Evolutionary conservation across 208 protist genomes (phyloP), one percentile per base, ranked within the genome.

Genomic region (Histomonas meleagridis): DNA sequence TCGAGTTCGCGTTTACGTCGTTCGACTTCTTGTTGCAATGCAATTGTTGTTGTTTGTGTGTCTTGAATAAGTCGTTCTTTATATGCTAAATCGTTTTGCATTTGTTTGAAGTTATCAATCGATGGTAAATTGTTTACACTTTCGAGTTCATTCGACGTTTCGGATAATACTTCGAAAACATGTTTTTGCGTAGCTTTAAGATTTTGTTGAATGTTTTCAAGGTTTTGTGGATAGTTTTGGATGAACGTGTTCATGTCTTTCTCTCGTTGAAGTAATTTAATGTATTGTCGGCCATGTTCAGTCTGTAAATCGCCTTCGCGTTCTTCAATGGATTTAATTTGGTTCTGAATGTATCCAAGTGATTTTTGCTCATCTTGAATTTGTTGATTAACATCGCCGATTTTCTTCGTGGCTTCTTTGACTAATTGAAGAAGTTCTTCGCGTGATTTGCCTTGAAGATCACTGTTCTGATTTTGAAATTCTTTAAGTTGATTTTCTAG

Each of bases 231-330:
- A 21, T 43, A 86, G 38, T 86, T 86, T 55, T 86, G 43, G 38
- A 86, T 86, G 18, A 86, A 86, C 10, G 43, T 43, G 26, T 86
- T 86, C 76, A 86, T 86, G 4, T 86, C 76, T 55, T 86, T 86
- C 38, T 86, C 76, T 5, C 46, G 40, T n/a, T 51, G 10, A 38
- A 86, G 46, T n/a, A 86, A 55, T 57, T 12, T 86, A 0, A 86
- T 26, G 26, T 86, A 86, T 38, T 86, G 43, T 28, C 55, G 23
- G 16, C 76, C 76, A 32, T 46, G 38, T 18, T 86, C 76, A 40
- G 76, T 86, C 18, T 86, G 43, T 32, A 51, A n/a, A 28, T 49
- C 76, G 38, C 14, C 46, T 86, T 86, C 76, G 38, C 46, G 40
- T n/a, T 43, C 76, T 38, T 86, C 76, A 38, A 86, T 55, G 23